Evolutionary conservation across 306 rosid genomes (phyloP).

Genomic region (Echinosophora koreensis): DNA sequence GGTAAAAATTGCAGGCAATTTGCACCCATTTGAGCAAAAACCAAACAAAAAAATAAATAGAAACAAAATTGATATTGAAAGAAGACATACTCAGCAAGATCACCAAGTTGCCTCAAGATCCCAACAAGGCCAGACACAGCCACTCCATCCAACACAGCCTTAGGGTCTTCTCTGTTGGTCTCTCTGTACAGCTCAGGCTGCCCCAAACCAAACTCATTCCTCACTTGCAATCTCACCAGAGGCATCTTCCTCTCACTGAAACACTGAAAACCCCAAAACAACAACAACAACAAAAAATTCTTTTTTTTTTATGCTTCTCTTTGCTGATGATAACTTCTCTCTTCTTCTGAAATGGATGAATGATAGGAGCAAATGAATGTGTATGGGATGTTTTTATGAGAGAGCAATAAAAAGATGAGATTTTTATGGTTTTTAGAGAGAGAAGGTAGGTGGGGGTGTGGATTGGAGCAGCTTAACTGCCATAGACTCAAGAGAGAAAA

Average conservation of each 20-base stretch:
- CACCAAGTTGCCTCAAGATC: slow-evolving; percentile 97
- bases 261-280: slow-evolving; percentile 26
- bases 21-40: slow-evolving; percentile 25
- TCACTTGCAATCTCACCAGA: slow-evolving; percentile 76
- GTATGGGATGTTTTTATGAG: slow-evolving; percentile 26
- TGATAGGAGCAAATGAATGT: slow-evolving; percentile 42
- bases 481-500: slow-evolving; percentile 47
- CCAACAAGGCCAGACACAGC: slow-evolving; percentile 98
- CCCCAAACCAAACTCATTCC: slow-evolving; percentile 78
- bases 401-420: slow-evolving; percentile 47
- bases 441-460: slow-evolving; percentile 49
- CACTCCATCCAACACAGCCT: slow-evolving; percentile 85
- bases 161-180: slow-evolving; percentile 81
- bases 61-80: slow-evolving; percentile 20
- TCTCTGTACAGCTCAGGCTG: slow-evolving; percentile 74
- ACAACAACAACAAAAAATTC: background rate
- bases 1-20: background rate
- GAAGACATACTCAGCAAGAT: slow-evolving; percentile 91
- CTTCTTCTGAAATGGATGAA: slow-evolving; percentile 43
- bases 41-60: background rate
- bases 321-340: background rate
- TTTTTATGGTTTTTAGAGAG: slow-evolving; percentile 42
- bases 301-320: background rate
- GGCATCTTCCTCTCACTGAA: slow-evolving; percentile 66
- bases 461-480: slow-evolving; percentile 85